Evolutionary conservation across 208 protist species (phyloP).

Genomic region (Jaenimonas drosophilae): DNA sequence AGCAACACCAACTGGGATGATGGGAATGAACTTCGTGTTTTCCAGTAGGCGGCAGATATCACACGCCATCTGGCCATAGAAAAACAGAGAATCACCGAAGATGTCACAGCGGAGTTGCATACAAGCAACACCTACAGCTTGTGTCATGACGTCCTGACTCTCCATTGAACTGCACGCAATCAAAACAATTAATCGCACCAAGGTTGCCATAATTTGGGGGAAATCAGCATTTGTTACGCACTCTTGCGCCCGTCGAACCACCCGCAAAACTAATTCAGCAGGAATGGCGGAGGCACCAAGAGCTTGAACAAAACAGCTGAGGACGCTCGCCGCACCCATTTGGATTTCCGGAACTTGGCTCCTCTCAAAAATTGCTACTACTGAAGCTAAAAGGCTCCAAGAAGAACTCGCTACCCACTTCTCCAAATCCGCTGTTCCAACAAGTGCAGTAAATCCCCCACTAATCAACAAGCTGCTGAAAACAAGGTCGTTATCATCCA

Average conservation of each 20-base stretch:
- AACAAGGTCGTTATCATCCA: slow-evolving; percentile 51
- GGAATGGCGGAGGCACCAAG: slow-evolving; percentile 10
- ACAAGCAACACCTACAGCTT: no score
- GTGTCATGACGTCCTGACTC: no score
- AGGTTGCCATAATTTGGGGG: slow-evolving; percentile 25
- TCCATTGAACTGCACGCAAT: slow-evolving; percentile 12
- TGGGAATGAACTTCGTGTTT: slow-evolving; percentile 5
- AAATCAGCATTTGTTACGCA: slow-evolving; percentile 42
- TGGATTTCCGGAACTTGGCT: slow-evolving; percentile 17
- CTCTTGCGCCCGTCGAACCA: no score
- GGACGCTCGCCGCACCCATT: slow-evolving; percentile 26
- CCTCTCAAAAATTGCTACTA: slow-evolving; percentile 27
- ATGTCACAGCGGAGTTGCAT: slow-evolving; percentile 70
- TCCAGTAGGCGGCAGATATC: slow-evolving; percentile 40
- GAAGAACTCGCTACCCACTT: slow-evolving; percentile 33
- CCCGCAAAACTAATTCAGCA: no score
- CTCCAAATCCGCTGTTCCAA: slow-evolving; percentile 23
- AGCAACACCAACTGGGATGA: slow-evolving; percentile 35
- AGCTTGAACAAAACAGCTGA: slow-evolving; percentile 9
- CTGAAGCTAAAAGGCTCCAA: slow-evolving; percentile 22
- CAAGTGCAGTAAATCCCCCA: slow-evolving; percentile 35
- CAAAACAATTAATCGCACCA: slow-evolving; percentile 21
- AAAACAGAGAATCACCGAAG: slow-evolving; percentile 46
- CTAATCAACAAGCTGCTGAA: slow-evolving; percentile 42
- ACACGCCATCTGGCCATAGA: slow-evolving; percentile 62